phyloP scores from a whole-genome alignment of 495 filamentous ascomycete genomes.

The Neurospora discreta region DNA sequence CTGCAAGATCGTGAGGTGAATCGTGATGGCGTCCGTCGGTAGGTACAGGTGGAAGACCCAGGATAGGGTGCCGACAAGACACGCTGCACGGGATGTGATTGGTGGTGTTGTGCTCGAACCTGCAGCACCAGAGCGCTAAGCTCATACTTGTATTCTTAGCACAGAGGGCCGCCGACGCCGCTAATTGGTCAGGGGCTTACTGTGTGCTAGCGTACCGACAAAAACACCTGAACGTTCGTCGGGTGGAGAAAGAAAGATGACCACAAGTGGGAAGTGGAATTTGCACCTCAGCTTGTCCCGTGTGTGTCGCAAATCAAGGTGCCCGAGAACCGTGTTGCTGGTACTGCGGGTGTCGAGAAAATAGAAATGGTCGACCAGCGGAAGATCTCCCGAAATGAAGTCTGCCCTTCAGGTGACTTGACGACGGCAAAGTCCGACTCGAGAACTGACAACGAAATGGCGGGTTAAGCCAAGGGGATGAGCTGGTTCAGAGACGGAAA shows the following conservation, averaged over 20 bases:
- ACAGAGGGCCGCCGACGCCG: slow-evolving; percentile 1
- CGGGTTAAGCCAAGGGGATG: neutral
- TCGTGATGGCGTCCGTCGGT: slow-evolving; percentile 14
- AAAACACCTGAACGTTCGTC: slow-evolving; percentile 7
- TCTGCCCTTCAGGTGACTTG: neutral
- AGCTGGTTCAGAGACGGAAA: neutral
- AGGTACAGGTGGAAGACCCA: slow-evolving; percentile 5
- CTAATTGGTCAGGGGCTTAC: slow-evolving; percentile 19
- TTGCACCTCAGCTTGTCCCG: neutral
- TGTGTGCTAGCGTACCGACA: slow-evolving; percentile 14
- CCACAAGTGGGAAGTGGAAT: neutral
- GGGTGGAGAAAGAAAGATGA: neutral
- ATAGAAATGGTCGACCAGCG: neutral
- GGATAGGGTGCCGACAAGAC: neutral
- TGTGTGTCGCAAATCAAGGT: neutral
- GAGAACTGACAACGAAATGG: neutral
- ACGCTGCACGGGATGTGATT: slow-evolving; percentile 13
- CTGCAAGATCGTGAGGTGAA: slow-evolving; percentile 3
- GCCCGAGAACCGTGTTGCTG: neutral
- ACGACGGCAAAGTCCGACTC: neutral
- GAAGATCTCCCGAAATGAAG: neutral
- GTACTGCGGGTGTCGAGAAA: neutral
- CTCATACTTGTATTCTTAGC: slow-evolving; percentile 22
- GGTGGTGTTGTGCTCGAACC: slow-evolving; percentile 12
- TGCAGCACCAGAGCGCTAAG: slow-evolving; percentile 25